Percentiles rank a stretch among this genome's conserved stretches.
Evolutionary conservation across 495 filamentous ascomycete species (phyloP).

Genomic region (Melanomma pulvis-pyrius): DNA sequence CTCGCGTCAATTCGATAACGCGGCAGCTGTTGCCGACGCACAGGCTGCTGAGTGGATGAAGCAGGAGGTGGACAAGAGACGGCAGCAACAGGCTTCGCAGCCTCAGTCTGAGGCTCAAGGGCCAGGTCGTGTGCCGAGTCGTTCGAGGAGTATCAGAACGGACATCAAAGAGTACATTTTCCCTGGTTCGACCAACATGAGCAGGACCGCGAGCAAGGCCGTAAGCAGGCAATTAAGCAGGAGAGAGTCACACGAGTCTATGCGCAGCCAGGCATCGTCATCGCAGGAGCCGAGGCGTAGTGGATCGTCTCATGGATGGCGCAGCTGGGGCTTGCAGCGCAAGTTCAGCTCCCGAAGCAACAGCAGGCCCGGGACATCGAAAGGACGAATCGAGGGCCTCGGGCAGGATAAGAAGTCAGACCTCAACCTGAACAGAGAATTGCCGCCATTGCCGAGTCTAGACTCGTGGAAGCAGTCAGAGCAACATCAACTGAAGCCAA

Average conservation of each 20-base stretch:
- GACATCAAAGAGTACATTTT: constrained; percentile 43
- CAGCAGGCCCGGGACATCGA: constrained; percentile 32
- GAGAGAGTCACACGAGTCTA: constrained; percentile 11
- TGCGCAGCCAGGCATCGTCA: constrained; percentile 1
- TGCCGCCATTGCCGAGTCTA: constrained; percentile 48
- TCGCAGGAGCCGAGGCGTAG: constrained; percentile 12
- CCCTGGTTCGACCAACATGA: constrained; percentile 28
- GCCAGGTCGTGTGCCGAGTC: constrained; percentile 30
- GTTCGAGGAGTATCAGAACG: constrained; percentile 36
- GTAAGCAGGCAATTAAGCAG: neutral
- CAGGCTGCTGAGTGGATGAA: constrained; percentile 44
- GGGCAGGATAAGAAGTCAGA: constrained; percentile 32
- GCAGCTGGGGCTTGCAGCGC: constrained; percentile 40
- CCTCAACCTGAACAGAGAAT: constrained; percentile 48
- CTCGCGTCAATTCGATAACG: constrained; percentile 36
- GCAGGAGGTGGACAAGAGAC: constrained; percentile 41
- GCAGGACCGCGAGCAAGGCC: constrained; percentile 22
- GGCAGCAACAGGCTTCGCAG: constrained; percentile 27
- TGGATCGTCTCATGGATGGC: constrained; percentile 37
- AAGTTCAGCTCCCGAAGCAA: constrained; percentile 35
- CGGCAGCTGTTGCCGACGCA: constrained; percentile 34
- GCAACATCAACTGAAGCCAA: constrained; percentile 12
- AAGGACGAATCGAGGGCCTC: constrained; percentile 26
- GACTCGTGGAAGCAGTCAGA: constrained; percentile 42
- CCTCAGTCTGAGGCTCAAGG: constrained; percentile 11